Conservation (phyloP, 805 yeast genomes). For the Pichia nakasei region DNA sequence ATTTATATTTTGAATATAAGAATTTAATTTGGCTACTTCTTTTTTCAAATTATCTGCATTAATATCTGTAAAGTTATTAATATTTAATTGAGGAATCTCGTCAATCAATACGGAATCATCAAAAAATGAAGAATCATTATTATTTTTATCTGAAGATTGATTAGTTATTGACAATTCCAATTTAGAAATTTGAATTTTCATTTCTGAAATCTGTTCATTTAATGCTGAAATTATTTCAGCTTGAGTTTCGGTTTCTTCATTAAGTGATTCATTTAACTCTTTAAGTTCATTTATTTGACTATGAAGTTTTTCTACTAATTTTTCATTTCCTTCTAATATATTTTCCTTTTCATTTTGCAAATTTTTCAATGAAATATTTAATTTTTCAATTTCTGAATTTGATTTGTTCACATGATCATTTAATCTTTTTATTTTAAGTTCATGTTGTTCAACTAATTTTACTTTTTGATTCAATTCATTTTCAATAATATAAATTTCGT, state of each 20-base stretch:
- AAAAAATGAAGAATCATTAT: background rate
- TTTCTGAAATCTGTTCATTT: background rate
- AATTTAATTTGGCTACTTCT: no score
- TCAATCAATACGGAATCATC: background rate
- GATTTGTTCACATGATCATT: constrained; percentile 14
- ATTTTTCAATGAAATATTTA: background rate
- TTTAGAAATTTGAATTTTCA: background rate
- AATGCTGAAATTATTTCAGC: background rate
- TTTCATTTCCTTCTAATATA: background rate
- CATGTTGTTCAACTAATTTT: constrained; percentile 23
- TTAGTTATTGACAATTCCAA: background rate
- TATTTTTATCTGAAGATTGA: background rate
- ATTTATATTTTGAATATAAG: no score
- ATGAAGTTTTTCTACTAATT: background rate
- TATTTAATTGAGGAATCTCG: background rate
- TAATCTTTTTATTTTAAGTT: constrained; percentile 42
- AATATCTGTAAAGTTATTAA: no score
- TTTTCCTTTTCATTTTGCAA: background rate
- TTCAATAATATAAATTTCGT: constrained; percentile 21
- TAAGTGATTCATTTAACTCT: background rate
- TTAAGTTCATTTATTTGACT: background rate
- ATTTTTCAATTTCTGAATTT: background rate
- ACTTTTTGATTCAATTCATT: constrained; percentile 31
- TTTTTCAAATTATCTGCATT: no score
- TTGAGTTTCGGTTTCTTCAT: background rate